Percentiles rank a stretch among this genome's conserved stretches.
Conservation (phyloP, 2,329 filamentous ascomycete genomes). For the Fusarium subglutinans region DNA sequence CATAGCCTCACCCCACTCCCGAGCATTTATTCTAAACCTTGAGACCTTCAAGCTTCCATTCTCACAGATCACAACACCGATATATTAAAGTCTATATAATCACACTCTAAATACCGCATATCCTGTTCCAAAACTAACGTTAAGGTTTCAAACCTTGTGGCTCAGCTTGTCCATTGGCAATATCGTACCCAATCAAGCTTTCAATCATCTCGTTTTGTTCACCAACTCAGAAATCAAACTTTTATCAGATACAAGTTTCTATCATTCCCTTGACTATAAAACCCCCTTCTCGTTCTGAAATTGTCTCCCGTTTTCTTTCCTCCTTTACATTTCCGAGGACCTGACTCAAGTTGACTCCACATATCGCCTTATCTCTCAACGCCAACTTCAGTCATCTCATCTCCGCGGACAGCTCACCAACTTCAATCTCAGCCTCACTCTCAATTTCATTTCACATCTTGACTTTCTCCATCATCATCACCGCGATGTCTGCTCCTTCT, state of each 20-base stretch:
- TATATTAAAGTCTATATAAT: no score
- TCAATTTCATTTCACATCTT: neutral
- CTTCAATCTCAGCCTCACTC: neutral
- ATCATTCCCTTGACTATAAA: neutral
- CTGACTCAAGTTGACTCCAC: neutral
- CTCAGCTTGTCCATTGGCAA: neutral
- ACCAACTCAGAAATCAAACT: no score
- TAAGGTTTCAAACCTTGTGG: no score
- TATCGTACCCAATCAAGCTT: neutral
- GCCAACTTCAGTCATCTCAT: neutral
- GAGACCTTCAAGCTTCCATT: neutral
- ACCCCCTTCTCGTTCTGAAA: fast-evolving
- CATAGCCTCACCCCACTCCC: neutral
- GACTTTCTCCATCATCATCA: neutral
- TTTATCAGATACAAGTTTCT: no score
- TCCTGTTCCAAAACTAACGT: fast-evolving
- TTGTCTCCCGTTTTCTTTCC: no score
- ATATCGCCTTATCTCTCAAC: neutral
- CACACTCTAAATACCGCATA: fast-evolving
- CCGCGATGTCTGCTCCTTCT: neutral
- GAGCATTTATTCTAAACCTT: neutral
- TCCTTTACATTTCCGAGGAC: neutral
- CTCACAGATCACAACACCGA: neutral
- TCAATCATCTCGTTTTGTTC: no score
- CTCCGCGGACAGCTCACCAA: neutral